phyloP scores from a whole-genome alignment of 2,329 filamentous ascomycete species.

The Alternaria brassicicola region DNA sequence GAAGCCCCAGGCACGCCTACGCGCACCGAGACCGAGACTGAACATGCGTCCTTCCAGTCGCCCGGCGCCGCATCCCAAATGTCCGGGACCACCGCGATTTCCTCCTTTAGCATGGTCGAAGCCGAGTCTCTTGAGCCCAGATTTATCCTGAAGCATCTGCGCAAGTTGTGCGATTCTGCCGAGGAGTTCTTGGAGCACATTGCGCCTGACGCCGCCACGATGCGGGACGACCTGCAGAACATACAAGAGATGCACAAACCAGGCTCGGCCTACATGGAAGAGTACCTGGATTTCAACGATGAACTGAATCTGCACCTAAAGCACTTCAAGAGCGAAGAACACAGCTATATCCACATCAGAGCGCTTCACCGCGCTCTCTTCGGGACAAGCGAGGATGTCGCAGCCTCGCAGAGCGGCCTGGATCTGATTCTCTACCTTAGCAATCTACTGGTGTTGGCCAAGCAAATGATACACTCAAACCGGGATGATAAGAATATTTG shows the following conservation, averaged over 20 bases:
- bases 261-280: constrained; percentile 49
- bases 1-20: constrained; percentile 31
- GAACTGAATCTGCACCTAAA: constrained; percentile 45
- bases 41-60: constrained; percentile 31
- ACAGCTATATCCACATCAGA: constrained; percentile 50
- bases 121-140: constrained; percentile 51
- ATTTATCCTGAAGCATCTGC: constrained; percentile 50
- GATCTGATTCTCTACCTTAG: constrained; percentile 53
- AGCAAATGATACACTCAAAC: constrained; percentile 44
- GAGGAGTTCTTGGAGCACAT: constrained; percentile 42
- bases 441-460: constrained; percentile 53
- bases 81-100: constrained; percentile 56
- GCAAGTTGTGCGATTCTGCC: constrained; percentile 43
- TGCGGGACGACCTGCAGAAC: constrained; percentile 26
- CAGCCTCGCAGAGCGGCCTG: constrained; percentile 34
- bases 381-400: constrained; percentile 30
- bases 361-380: constrained; percentile 51
- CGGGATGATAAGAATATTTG: constrained; percentile 35
- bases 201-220: constrained; percentile 33
- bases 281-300: constrained; percentile 44
- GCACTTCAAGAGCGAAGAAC: constrained; percentile 47
- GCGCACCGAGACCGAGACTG: constrained; percentile 12
- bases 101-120: constrained; percentile 54
- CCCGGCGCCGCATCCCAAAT: constrained; percentile 51
- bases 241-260: constrained; percentile 41